These are phyloP conservation scores for Quercus robur DNA, from an alignment of 306 rosid genomes.

Conservation along the genomic window DNA sequence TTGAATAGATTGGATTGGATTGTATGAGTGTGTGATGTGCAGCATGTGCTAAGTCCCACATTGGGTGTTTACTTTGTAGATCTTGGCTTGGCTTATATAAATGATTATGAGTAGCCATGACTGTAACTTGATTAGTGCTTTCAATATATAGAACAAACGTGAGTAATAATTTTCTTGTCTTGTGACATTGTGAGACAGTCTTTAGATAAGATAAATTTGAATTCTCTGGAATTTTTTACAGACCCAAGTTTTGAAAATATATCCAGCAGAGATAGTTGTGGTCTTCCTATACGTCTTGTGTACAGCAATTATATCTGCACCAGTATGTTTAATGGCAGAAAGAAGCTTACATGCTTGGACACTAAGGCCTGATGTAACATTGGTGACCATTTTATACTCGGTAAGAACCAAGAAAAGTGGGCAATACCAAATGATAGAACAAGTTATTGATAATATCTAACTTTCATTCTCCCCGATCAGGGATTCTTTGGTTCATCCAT, in stretches of 20 bases:
- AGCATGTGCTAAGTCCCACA: too few species aligned
- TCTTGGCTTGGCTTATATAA: too few species aligned
- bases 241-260: slow-evolving; percentile 30
- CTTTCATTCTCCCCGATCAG: not conserved
- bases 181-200: too few species aligned
- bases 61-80: too few species aligned
- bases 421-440: not conserved
- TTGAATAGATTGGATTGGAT: too few species aligned
- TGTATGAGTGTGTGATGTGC: too few species aligned
- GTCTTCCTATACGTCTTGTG: slow-evolving; percentile 42
- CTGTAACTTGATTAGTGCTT: too few species aligned
- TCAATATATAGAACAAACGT: too few species aligned
- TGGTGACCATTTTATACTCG: slow-evolving; percentile 39
- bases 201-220: not conserved
- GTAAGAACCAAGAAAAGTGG: slow-evolving; percentile 19
- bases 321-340: slow-evolving; percentile 45
- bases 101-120: too few species aligned
- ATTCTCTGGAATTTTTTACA: slow-evolving; percentile 13
- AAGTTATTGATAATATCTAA: not conserved
- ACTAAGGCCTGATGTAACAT: slow-evolving; percentile 32
- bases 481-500: slow-evolving; percentile 27
- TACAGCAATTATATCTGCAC: slow-evolving; percentile 36
- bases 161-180: too few species aligned
- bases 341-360: slow-evolving; percentile 40
- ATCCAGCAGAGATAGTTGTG: slow-evolving; percentile 45